Conservation (phyloP, 768 basidiomycete species). For the Coprinopsis strossmayeri region DNA sequence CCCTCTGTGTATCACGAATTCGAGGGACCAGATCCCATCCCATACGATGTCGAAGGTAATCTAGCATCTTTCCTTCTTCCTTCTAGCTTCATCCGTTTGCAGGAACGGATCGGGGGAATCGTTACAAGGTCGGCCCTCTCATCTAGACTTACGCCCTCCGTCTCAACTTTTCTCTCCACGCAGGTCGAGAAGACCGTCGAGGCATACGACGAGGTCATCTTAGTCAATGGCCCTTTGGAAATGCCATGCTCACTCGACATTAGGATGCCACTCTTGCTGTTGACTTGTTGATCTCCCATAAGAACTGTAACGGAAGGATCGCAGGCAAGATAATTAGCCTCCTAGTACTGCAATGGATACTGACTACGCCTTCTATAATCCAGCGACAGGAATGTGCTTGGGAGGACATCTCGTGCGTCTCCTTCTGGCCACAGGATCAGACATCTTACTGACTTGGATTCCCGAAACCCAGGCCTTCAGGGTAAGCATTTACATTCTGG, state of each 20-base stretch:
- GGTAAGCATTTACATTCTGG: conserved; percentile 20
- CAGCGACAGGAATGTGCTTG: conserved; percentile 88
- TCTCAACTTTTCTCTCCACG: conserved; percentile 3
- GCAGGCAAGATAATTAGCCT: conserved; percentile 45
- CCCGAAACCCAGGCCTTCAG: conserved; percentile 28
- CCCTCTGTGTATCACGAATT: conserved; percentile 92
- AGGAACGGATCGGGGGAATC: conserved; percentile 68
- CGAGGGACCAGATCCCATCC: conserved; percentile 78
- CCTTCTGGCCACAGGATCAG: not conserved
- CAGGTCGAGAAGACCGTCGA: conserved; percentile 84
- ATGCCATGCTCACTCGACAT: not conserved
- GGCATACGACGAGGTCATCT: conserved; percentile 78
- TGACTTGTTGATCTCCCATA: conserved; percentile 64
- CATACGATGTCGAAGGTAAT: conserved; percentile 80
- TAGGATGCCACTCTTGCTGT: conserved; percentile 77
- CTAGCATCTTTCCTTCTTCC: not conserved
- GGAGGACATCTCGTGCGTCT: conserved; percentile 73
- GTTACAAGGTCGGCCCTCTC: conserved; percentile 61
- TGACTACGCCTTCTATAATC: not conserved
- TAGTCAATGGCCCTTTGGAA: too few relatives aligned
- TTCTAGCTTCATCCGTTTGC: not conserved
- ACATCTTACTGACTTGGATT: not conserved
- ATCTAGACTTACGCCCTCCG: too few relatives aligned
- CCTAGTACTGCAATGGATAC: conserved; percentile 1
- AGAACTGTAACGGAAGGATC: conserved; percentile 89